Percentiles rank a stretch among this genome's conserved stretches.
Conservation (phyloP, 2,329 filamentous ascomycete species). For the Aureobasidium sp. region DNA sequence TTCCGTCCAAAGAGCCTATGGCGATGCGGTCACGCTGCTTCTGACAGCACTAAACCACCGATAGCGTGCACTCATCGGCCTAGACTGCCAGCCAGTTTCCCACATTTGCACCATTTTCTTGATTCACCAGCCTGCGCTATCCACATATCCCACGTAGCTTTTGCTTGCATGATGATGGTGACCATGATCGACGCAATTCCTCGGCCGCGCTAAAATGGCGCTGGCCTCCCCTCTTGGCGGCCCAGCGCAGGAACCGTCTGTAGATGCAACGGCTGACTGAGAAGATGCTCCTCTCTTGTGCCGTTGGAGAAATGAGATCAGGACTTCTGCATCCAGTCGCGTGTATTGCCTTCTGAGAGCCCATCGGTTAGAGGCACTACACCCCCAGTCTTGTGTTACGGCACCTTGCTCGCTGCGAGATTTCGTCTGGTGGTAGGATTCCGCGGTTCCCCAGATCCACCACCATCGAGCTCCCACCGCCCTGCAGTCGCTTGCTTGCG, state of each 20-base stretch:
- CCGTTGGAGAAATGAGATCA: background rate
- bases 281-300: background rate
- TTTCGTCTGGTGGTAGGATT: background rate
- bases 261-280: background rate
- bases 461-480: background rate
- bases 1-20: background rate
- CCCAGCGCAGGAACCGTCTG: background rate
- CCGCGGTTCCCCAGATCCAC: conserved; percentile 3
- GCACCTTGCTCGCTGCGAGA: background rate
- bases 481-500: background rate
- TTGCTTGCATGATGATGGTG: conserved; percentile 2
- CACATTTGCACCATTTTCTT: conserved; percentile 5
- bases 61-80: background rate
- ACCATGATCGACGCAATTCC: conserved; percentile 4
- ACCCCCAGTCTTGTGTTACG: background rate
- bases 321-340: conserved; percentile 6
- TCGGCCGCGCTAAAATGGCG: conserved; percentile 7
- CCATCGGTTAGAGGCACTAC: background rate
- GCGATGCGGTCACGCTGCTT: conserved; percentile 2
- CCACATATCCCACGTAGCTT: background rate
- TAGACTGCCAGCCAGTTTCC: conserved; percentile 4
- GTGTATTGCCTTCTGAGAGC: background rate
- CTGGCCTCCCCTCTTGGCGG: background rate
- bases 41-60: background rate
- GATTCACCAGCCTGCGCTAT: background rate